Conservation (phyloP, 345 rosid species). For the Cardamine resedifolia region DNA sequence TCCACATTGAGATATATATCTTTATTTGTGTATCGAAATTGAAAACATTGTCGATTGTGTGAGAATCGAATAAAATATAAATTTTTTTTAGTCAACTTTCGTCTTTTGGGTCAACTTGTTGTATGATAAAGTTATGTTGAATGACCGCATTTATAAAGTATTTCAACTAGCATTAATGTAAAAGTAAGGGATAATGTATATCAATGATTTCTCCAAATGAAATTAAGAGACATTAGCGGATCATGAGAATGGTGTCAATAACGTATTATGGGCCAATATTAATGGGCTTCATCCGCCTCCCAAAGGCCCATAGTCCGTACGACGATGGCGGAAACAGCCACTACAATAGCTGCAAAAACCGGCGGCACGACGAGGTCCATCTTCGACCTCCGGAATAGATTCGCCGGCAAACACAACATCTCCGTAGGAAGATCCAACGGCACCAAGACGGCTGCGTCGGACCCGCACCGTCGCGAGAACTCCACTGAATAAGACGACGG, state of each 20-base stretch:
- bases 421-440: slow-evolving; percentile 69
- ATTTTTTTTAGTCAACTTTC: too few relatives aligned
- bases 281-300: slow-evolving; percentile 53
- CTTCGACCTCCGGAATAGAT: slow-evolving; percentile 54
- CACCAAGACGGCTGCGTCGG: slow-evolving; percentile 49
- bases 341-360: slow-evolving; percentile 78
- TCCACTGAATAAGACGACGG: slow-evolving; percentile 45
- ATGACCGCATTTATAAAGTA: not conserved
- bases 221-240: not conserved
- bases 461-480: slow-evolving; percentile 46
- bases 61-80: not conserved
- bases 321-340: slow-evolving; percentile 67
- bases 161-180: not conserved
- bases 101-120: not conserved
- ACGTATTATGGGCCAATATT: slow-evolving; percentile 7
- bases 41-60: not conserved
- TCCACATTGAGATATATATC: not conserved
- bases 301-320: slow-evolving; percentile 70
- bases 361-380: slow-evolving; percentile 76
- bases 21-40: not conserved
- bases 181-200: not conserved
- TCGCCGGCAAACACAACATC: slow-evolving; percentile 62
- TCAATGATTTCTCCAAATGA: not conserved
- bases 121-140: not conserved
- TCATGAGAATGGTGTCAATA: not conserved